These are phyloP conservation scores for Aeminium ludgeri DNA, from an alignment of 495 filamentous ascomycete genomes.

Conservation along the genomic window DNA sequence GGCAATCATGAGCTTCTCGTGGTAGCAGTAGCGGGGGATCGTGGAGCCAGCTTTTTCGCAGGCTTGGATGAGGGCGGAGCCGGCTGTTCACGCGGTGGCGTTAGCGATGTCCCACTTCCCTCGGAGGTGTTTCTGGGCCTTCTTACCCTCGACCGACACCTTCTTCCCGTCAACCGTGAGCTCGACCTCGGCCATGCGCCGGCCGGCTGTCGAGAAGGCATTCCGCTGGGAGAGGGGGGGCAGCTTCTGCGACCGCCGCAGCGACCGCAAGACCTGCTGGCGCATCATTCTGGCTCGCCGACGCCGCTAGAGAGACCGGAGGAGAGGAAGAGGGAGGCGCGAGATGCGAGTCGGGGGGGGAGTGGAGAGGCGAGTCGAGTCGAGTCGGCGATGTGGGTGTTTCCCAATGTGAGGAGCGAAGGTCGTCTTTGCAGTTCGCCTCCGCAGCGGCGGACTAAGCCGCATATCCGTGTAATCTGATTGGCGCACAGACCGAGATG, in stretches of 20 bases:
- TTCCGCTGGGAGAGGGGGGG: conserved; percentile 32
- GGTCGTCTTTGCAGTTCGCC: background rate
- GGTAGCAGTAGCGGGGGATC: conserved; percentile 98
- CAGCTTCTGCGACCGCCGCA: conserved; percentile 58
- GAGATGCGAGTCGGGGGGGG: conserved; percentile 19
- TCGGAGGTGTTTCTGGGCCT: background rate
- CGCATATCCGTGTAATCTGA: conserved; percentile 14
- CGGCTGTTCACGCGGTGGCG: conserved; percentile 32
- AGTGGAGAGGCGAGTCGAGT: conserved; percentile 11
- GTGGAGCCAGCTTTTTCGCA: conserved; percentile 91
- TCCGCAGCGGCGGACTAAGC: conserved; percentile 17
- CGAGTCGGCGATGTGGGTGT: background rate
- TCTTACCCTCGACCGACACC: conserved; percentile 80
- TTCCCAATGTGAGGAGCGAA: background rate
- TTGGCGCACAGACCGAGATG: conserved; percentile 9
- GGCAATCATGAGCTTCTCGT: conserved; percentile 98
- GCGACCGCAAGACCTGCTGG: conserved; percentile 70
- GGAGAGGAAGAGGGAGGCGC: conserved; percentile 22
- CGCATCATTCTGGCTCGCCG: conserved; percentile 57
- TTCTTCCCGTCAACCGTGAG: conserved; percentile 95
- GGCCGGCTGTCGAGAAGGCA: conserved; percentile 54
- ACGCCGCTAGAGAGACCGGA: conserved; percentile 27
- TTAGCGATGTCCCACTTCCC: no score
- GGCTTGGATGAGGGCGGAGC: conserved; percentile 92
- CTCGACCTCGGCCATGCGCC: conserved; percentile 74